Percentiles rank a stretch among this genome's conserved stretches.
These are phyloP conservation scores for Sporothrix luriei DNA, from an alignment of 2,329 filamentous ascomycete species.

Conservation along the genomic window DNA sequence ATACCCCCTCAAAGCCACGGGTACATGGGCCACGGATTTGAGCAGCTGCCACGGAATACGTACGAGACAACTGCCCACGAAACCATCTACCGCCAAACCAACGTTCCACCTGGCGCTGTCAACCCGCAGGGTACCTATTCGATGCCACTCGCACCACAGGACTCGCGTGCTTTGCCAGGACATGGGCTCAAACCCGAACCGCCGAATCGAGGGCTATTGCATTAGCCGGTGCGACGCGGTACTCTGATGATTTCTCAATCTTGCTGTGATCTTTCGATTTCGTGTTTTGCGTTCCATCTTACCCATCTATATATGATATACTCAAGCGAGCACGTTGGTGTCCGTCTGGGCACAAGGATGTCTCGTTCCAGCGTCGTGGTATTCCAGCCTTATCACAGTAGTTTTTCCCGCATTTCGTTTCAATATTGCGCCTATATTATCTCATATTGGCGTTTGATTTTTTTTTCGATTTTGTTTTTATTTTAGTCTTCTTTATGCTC, in stretches of 20 bases:
- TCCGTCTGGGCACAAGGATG: neutral
- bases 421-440: neutral
- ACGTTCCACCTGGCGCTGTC: constrained; percentile 35
- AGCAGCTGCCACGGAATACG: constrained; percentile 40
- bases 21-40: constrained; percentile 40
- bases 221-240: constrained; percentile 18
- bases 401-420: neutral
- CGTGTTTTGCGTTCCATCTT: neutral
- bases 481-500: neutral
- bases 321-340: neutral
- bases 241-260: neutral
- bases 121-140: constrained; percentile 35
- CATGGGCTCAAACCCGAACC: constrained; percentile 36
- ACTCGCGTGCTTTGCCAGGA: constrained; percentile 31
- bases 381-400: neutral
- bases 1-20: constrained; percentile 38
- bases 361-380: constrained; percentile 16
- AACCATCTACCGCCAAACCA: constrained; percentile 38
- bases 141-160: constrained; percentile 36
- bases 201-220: constrained; percentile 32
- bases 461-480: constrained; percentile 16
- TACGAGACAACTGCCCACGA: constrained; percentile 39
- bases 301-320: constrained; percentile 22
- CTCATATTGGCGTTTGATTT: constrained; percentile 22
- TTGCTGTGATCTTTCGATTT: neutral